phyloP scores from a whole-genome alignment of 2,329 filamentous ascomycete genomes.

The Cordyceps farinosa region DNA sequence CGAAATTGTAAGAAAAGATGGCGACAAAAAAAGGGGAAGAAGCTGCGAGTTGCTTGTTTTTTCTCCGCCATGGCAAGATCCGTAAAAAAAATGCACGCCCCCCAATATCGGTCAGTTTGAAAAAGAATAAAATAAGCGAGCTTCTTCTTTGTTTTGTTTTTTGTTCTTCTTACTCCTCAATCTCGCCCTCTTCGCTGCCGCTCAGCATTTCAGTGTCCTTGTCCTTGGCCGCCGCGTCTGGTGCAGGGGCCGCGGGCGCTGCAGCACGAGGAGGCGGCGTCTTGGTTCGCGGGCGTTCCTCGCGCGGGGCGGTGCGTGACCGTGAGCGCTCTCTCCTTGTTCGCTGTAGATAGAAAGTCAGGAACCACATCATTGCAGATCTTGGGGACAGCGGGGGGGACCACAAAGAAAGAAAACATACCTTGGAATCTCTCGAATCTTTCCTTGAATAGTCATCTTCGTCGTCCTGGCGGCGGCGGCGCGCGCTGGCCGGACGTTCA shows the following conservation, averaged over 20 bases:
- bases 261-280: conserved; percentile 47
- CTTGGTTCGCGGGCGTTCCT: conserved; percentile 53
- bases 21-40: not conserved
- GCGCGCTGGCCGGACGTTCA: conserved; percentile 59
- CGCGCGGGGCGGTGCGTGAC: conserved; percentile 59
- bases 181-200: conserved; percentile 96
- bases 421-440: conserved; percentile 66
- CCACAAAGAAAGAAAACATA: conserved; percentile 29
- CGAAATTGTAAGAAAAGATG: not conserved
- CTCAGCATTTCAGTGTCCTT: conserved; percentile 51
- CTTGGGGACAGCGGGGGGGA: not conserved
- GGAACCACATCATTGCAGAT: conserved; percentile 14
- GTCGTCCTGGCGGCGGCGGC: conserved; percentile 75
- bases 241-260: conserved; percentile 16
- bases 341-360: conserved; percentile 44
- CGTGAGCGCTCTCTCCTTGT: conserved; percentile 54
- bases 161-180: conserved; percentile 63
- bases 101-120: not conserved
- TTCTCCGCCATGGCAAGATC: not conserved
- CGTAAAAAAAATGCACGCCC: not conserved
- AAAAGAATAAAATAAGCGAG: not conserved
- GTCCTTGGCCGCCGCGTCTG: conserved; percentile 27
- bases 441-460: conserved; percentile 66
- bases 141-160: not conserved
- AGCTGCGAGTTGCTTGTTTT: too few species aligned